phyloP scores from a whole-genome alignment of 108 stramenopile genomes.

The Pelagomonas calceolata region DNA sequence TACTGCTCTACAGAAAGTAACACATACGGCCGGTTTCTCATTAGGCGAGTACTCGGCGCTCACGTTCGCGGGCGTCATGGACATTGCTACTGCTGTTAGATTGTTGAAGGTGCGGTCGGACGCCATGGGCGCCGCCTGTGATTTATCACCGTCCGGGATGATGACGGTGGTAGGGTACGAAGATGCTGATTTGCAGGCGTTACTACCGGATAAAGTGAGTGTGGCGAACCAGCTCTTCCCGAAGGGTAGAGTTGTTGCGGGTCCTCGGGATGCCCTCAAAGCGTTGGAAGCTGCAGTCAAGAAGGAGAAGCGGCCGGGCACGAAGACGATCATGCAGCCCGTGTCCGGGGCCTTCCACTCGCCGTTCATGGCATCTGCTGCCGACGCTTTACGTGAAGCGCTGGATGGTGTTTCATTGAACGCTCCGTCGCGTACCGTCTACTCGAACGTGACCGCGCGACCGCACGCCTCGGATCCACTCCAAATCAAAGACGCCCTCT shows the following conservation, averaged over 20 bases:
- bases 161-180: background rate
- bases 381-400: background rate
- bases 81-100: background rate
- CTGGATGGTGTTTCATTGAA: background rate
- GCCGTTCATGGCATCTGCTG: background rate
- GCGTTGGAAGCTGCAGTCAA: background rate
- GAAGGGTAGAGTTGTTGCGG: background rate
- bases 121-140: background rate
- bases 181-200: background rate
- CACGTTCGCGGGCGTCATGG: constrained; percentile 1
- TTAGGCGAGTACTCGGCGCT: background rate
- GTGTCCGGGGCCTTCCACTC: background rate
- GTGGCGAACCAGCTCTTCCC: constrained; percentile 1
- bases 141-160: background rate
- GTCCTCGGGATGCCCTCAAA: background rate
- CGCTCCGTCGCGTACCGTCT: background rate
- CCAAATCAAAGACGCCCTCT: background rate
- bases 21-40: background rate
- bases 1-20: background rate
- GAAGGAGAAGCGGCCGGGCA: background rate
- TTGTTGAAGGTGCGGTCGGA: background rate
- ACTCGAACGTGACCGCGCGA: background rate
- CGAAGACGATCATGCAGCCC: background rate
- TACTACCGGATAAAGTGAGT: background rate
- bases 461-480: background rate